Conservation (phyloP, 2,329 filamentous ascomycete genomes). For the Plectosphaerella plurivora region DNA sequence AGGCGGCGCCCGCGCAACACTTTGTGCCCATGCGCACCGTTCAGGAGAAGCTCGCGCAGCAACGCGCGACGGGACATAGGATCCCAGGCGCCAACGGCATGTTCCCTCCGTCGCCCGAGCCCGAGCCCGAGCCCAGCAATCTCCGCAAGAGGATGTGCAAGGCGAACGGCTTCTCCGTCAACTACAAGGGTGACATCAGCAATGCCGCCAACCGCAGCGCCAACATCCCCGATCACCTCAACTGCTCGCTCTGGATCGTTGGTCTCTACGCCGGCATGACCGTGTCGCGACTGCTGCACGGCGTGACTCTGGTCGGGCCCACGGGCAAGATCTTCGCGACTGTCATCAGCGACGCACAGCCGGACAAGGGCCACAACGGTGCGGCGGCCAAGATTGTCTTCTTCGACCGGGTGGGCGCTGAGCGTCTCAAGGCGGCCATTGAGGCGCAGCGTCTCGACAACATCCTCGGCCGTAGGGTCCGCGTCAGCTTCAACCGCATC, state of each 20-base stretch:
- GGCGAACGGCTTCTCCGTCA: background rate
- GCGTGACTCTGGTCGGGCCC: background rate
- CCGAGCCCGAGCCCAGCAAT: background rate
- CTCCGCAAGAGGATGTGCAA: background rate
- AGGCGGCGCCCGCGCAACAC: background rate
- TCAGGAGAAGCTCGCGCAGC: background rate
- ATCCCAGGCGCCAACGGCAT: too few relatives aligned
- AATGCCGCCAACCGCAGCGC: constrained; percentile 32
- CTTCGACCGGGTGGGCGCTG: constrained; percentile 1
- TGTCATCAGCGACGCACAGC: background rate
- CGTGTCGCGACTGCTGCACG: background rate
- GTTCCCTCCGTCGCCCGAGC: background rate
- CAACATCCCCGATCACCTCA: constrained; percentile 25
- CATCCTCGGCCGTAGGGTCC: background rate
- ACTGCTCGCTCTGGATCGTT: constrained; percentile 1
- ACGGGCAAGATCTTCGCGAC: constrained; percentile 1
- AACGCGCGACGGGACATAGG: too few relatives aligned
- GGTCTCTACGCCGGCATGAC: background rate
- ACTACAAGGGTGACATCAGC: background rate
- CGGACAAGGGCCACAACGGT: background rate
- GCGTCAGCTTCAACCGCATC: constrained; percentile 2
- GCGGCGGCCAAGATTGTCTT: constrained; percentile 5
- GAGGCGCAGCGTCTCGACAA: background rate
- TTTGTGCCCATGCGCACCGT: background rate
- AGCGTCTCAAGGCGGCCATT: background rate